Base-by-base conservation (phyloP, 169 alveolate genomes). In the Plasmodium adleri region DNA sequence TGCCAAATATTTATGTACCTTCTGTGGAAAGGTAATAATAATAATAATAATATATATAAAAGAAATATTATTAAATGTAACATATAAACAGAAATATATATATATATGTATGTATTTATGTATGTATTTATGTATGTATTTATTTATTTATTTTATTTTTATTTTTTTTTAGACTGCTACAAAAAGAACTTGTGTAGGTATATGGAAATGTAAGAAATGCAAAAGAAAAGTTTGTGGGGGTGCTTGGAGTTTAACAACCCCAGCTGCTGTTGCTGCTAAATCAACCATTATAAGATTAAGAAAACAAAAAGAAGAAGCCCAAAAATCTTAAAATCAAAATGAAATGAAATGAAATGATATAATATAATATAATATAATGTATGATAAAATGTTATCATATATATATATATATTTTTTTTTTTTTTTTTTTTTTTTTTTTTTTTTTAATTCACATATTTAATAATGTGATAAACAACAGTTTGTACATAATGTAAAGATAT, bases 131-230 rank as follows among this genome's bases (percentile, higher is more conserved):
- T 9, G 2, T 26, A 1, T 76, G 1, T 43, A 22, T 8, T 2
- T 24, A 0, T 76, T 0, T n/a, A 8, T 60, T 75, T 2, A 2
- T 13, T 32, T 12, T 12, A 26, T 45, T 17, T 56, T 68, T n/a
- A 39, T 7, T 56, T 3, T 87, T 6, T 43, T 86, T 17, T 93
- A 96, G 98, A 93, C 93, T 92, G 92, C 98, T 59, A 95, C 97
- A 60, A 97, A 95, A 94, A 95, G 99, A 90, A 88, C 95, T 88
- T 99, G 99, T 62, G 99, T 97, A 62, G 99, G 99, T 58, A 97
- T 98, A 93, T 98, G 99, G 99, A 96, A 96, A 66, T 98, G 99
- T 95, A 97, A 96, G 80, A 96, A 97, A 59, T 98, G 99, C 94
- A 96, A 96, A 88, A 97, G 96, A 96, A 91, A 94, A 68, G 94